Conservation (phyloP, 2,329 filamentous ascomycete species). For the Microdochium bolleyi region DNA sequence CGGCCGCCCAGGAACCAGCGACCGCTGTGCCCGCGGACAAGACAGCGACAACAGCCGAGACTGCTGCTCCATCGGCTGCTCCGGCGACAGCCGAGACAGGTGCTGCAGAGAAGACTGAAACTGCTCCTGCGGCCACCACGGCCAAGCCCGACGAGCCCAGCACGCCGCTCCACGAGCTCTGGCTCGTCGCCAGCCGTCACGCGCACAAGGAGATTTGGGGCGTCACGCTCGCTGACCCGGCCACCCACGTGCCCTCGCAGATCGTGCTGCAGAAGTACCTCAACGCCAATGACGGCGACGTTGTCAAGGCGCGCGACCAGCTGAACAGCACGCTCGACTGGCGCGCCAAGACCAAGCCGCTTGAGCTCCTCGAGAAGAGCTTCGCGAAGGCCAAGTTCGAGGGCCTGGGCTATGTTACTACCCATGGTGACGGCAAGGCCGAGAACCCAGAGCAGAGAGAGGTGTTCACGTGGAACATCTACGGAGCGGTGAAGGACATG, state of each 20-base stretch:
- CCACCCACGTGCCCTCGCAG: conserved; percentile 61
- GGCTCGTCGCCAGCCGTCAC: conserved; percentile 14
- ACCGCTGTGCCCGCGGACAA: no score
- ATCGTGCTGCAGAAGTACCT: conserved; percentile 91
- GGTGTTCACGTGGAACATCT: conserved; percentile 87
- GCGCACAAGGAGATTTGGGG: conserved; percentile 81
- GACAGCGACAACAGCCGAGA: no score
- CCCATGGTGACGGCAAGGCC: conserved; percentile 35
- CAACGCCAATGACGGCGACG: conserved; percentile 75
- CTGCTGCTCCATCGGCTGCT: no score
- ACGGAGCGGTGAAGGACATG: conserved; percentile 77
- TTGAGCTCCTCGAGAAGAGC: conserved; percentile 53
- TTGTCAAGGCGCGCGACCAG: conserved; percentile 68
- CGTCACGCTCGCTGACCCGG: conserved; percentile 51
- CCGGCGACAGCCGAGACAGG: background rate
- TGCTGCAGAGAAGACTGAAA: background rate
- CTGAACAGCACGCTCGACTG: conserved; percentile 73
- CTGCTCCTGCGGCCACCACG: conserved; percentile 5
- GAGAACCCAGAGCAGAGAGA: conserved; percentile 36
- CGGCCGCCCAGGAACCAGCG: background rate
- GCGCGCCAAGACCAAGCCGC: conserved; percentile 69
- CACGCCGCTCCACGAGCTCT: conserved; percentile 20
- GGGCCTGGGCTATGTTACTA: conserved; percentile 73
- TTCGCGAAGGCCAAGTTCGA: conserved; percentile 66
- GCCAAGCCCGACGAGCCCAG: conserved; percentile 14